Conservation (phyloP, 768 basidiomycete species). For the Rhodosporidiobolus odoratus region DNA sequence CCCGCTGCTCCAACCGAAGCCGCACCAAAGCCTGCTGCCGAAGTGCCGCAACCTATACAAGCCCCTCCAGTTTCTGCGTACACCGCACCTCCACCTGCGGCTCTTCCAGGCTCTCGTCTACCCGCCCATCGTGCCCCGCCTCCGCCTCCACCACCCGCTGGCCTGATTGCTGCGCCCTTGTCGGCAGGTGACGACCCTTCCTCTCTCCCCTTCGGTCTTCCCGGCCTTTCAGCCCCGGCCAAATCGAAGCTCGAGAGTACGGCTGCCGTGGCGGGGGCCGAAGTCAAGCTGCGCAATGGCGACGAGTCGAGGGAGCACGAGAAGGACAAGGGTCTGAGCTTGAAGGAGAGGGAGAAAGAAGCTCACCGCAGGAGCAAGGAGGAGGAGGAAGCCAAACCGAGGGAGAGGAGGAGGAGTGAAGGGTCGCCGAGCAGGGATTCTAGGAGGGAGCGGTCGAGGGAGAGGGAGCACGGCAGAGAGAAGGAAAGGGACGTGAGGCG, state of each 20-base stretch:
- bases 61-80: background rate
- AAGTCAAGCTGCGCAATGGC: background rate
- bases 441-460: background rate
- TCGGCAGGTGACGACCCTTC: background rate
- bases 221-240: background rate
- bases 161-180: background rate
- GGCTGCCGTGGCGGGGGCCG: background rate
- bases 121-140: background rate
- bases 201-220: background rate
- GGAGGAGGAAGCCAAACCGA: background rate
- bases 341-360: background rate
- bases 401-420: background rate
- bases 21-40: background rate
- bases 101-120: background rate
- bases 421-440: background rate
- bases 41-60: too few relatives aligned
- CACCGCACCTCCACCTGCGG: background rate
- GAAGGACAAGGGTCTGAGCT: background rate
- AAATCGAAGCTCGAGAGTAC: background rate
- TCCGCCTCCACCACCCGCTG: background rate
- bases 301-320: background rate
- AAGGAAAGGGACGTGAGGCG: background rate
- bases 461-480: background rate
- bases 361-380: background rate
- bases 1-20: background rate